Evolutionary conservation across 2,329 filamentous ascomycete genomes (phyloP).

Genomic region (Epichloe sibirici): DNA sequence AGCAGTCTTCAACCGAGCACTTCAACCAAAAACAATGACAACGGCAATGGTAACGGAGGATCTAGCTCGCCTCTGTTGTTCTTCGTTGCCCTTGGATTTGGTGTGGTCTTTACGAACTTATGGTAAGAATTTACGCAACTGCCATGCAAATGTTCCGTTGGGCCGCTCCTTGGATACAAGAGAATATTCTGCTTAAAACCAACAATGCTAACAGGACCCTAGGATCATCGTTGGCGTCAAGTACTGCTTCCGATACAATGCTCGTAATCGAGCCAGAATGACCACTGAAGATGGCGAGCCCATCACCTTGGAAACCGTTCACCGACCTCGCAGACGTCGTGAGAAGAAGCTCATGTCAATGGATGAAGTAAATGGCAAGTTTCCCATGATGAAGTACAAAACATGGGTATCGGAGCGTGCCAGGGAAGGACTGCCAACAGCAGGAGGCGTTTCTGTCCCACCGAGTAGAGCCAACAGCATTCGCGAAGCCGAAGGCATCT

Average conservation of each 20-base stretch:
- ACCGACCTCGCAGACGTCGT: constrained; percentile 69
- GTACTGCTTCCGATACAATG: constrained; percentile 98
- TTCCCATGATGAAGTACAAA: constrained; percentile 94
- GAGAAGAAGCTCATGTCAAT: constrained; percentile 99
- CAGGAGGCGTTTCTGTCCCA: constrained; percentile 69
- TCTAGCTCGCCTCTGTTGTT: constrained; percentile 45
- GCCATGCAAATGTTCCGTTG: not conserved
- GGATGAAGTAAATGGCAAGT: constrained; percentile 97
- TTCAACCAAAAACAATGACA: constrained; percentile 10
- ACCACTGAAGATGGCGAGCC: constrained; percentile 72
- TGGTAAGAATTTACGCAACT: constrained; percentile 51
- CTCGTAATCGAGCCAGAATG: constrained; percentile 72
- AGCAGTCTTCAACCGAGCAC: constrained; percentile 7
- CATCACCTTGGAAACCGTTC: constrained; percentile 78
- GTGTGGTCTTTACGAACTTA: constrained; percentile 96
- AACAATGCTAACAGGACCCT: constrained; percentile 13
- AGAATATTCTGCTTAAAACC: not conserved
- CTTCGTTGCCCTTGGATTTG: constrained; percentile 92
- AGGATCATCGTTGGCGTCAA: constrained; percentile 99
- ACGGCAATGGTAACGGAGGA: constrained; percentile 12
- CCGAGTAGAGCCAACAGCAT: constrained; percentile 63
- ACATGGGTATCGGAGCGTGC: constrained; percentile 78
- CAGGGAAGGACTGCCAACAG: constrained; percentile 68
- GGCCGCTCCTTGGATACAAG: not conserved
- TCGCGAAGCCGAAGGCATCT: constrained; percentile 49